Evolutionary conservation across 768 basidiomycete genomes (phyloP).

Genomic region (Paxillus ammoniavirescens): DNA sequence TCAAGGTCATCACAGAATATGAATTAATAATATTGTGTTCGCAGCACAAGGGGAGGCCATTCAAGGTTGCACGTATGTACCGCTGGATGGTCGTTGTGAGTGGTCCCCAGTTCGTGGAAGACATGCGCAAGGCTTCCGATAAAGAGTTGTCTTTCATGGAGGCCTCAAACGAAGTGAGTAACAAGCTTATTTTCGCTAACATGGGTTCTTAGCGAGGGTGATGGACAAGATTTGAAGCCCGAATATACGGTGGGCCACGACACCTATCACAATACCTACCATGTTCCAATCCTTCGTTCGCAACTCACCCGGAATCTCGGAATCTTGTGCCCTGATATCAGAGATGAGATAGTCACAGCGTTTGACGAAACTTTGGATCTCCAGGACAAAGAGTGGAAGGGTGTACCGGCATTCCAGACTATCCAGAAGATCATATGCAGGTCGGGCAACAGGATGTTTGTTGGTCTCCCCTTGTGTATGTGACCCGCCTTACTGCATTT

Average conservation of each 20-base stretch:
- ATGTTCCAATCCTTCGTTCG: conserved; percentile 25
- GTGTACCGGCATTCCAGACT: conserved; percentile 22
- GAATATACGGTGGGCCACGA: conserved; percentile 37
- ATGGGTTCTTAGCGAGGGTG: background rate
- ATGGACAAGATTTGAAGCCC: conserved; percentile 34
- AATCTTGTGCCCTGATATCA: conserved; percentile 37
- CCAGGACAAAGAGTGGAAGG: conserved; percentile 35
- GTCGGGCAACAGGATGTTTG: too few relatives aligned
- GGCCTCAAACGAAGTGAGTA: conserved; percentile 34
- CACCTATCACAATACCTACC: conserved; percentile 26
- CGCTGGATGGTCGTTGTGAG: conserved; percentile 41
- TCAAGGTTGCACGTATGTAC: conserved; percentile 24
- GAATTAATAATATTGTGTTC: background rate
- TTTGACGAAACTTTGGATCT: conserved; percentile 38
- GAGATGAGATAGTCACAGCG: conserved; percentile 42
- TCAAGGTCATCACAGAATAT: background rate
- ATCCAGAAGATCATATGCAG: conserved; percentile 7
- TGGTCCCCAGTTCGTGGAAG: conserved; percentile 34
- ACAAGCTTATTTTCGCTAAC: background rate
- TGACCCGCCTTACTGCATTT: background rate
- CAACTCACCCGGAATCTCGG: conserved; percentile 39
- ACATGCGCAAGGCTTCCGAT: conserved; percentile 39
- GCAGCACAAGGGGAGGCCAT: conserved; percentile 26
- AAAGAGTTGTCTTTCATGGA: conserved; percentile 34
- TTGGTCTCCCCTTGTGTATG: conserved; percentile 35